Evolutionary conservation across 2,329 filamentous ascomycete genomes (phyloP).

Genomic region (Fusarium continuum): DNA sequence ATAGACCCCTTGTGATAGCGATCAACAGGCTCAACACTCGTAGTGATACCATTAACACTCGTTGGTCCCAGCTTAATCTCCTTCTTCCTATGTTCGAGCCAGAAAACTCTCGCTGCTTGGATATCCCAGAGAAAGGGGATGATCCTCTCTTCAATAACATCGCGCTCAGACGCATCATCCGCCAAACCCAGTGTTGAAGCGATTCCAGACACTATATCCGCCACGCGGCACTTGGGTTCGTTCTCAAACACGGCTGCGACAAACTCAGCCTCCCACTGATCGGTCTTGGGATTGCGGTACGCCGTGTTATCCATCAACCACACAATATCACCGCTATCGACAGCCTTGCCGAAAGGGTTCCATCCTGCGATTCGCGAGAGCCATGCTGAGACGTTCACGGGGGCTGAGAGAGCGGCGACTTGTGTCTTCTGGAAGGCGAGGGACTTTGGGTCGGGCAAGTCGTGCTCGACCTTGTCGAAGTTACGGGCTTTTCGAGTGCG

Average conservation of each 20-base stretch:
- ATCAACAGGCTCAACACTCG: constrained; percentile 66
- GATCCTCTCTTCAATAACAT: constrained; percentile 72
- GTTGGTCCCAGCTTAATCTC: constrained; percentile 72
- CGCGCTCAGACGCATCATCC: constrained; percentile 65
- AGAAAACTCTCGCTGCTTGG: constrained; percentile 73
- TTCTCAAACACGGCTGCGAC: constrained; percentile 83
- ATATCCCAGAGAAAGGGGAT: constrained; percentile 82
- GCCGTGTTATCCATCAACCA: constrained; percentile 95
- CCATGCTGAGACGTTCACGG: constrained; percentile 38
- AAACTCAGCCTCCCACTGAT: constrained; percentile 81
- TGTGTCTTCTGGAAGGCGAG: constrained; percentile 45
- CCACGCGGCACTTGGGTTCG: constrained; percentile 71
- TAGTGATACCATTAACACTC: constrained; percentile 76
- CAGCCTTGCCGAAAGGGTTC: constrained; percentile 68
- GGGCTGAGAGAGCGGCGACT: constrained; percentile 46
- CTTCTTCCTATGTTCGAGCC: constrained; percentile 64
- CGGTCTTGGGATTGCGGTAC: constrained; percentile 62
- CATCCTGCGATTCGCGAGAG: constrained; percentile 60
- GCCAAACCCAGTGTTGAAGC: constrained; percentile 74
- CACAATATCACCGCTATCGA: constrained; percentile 74
- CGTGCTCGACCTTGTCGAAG: constrained; percentile 61
- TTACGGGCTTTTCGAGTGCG: constrained; percentile 58
- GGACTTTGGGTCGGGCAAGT: constrained; percentile 52
- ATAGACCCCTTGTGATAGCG: constrained; percentile 56
- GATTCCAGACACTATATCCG: constrained; percentile 75